phyloP scores from a whole-genome alignment of 768 basidiomycete genomes.

The Suillus cothurnatus region DNA sequence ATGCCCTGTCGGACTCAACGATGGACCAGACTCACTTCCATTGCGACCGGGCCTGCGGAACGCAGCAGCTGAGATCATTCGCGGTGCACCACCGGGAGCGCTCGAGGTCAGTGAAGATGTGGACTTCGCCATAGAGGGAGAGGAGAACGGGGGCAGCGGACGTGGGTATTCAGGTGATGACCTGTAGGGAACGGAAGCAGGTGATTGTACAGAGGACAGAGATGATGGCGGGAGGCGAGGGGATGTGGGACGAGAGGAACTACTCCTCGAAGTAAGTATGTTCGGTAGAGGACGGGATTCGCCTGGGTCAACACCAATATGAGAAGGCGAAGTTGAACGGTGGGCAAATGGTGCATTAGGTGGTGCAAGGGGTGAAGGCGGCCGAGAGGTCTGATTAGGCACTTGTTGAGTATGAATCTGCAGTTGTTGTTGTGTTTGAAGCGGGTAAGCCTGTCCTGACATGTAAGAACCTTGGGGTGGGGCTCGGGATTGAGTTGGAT shows the following conservation, averaged over 20 bases:
- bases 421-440: conserved; percentile 10
- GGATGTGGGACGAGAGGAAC: conserved; percentile 16
- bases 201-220: background rate
- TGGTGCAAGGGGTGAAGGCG: conserved; percentile 34
- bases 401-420: conserved; percentile 14
- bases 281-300: conserved; percentile 9
- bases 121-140: conserved; percentile 33
- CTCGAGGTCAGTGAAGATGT: conserved; percentile 33
- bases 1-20: conserved; percentile 16
- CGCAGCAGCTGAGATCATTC: conserved; percentile 76
- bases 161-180: conserved; percentile 52
- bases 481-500: conserved; percentile 20
- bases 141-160: conserved; percentile 36
- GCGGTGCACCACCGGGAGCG: conserved; percentile 37
- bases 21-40: conserved; percentile 8
- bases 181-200: conserved; percentile 34
- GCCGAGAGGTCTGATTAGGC: conserved; percentile 16
- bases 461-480: conserved; percentile 3
- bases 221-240: conserved; percentile 11
- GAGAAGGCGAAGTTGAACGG: conserved; percentile 42
- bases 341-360: conserved; percentile 44
- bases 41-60: conserved; percentile 57
- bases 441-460: background rate
- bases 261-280: background rate
- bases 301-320: conserved; percentile 12